phyloP scores from a whole-genome alignment of 2,329 filamentous ascomycete species.

The Sporothrix schenckii region DNA sequence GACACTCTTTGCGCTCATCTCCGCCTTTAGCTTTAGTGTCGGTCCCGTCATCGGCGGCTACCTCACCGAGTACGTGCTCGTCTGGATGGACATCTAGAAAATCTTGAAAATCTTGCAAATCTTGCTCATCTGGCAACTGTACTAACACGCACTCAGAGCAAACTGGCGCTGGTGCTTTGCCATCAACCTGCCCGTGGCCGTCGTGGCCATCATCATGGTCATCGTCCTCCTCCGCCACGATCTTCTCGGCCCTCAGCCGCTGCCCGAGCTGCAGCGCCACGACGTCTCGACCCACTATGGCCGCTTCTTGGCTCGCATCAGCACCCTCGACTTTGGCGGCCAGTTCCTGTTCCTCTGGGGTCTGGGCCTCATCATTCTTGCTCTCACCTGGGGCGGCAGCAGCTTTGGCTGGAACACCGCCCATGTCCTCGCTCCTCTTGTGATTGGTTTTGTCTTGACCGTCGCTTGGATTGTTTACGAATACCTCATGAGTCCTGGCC shows the following conservation, averaged over 20 bases:
- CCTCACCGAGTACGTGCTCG: conserved; percentile 46
- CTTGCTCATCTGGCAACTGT: no score
- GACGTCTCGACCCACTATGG: conserved; percentile 32
- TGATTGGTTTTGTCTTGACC: conserved; percentile 50
- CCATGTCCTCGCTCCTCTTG: conserved; percentile 53
- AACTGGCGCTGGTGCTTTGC: conserved; percentile 68
- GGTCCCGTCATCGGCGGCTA: conserved; percentile 66
- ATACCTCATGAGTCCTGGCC: conserved; percentile 57
- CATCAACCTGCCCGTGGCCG: conserved; percentile 49
- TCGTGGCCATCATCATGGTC: conserved; percentile 55
- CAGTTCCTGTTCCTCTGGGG: conserved; percentile 60
- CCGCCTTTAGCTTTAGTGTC: conserved; percentile 60
- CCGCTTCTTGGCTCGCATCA: conserved; percentile 51
- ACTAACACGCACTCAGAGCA: conserved; percentile 34
- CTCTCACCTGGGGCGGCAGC: conserved; percentile 59
- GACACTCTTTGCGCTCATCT: conserved; percentile 62
- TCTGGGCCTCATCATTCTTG: conserved; percentile 58
- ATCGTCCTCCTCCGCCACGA: conserved; percentile 61
- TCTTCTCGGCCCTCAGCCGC: conserved; percentile 55
- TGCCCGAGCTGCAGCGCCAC: conserved; percentile 23
- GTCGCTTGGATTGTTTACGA: conserved; percentile 54
- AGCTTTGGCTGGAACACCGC: conserved; percentile 56
- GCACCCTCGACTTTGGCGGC: conserved; percentile 59
- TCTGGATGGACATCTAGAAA: not conserved
- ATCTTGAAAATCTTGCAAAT: no score